These are phyloP conservation scores for Tricholoma furcatifolium DNA, from an alignment of 768 basidiomycete genomes.

Conservation along the genomic window DNA sequence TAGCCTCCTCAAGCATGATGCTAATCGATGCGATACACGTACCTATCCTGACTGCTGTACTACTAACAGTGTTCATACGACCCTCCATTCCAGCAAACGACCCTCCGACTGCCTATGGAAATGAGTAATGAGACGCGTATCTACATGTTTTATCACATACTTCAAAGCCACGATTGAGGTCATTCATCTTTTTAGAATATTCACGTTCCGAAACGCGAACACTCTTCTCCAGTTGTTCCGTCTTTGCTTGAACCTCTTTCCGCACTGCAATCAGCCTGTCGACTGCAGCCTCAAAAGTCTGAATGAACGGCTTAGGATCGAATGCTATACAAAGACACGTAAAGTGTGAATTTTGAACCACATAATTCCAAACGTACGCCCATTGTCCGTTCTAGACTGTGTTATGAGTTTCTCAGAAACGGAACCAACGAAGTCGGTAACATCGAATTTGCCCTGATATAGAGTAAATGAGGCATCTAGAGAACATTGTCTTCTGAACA, in stretches of 20 bases:
- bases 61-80: slow-evolving; percentile 89
- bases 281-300: slow-evolving; percentile 88
- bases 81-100: slow-evolving; percentile 90
- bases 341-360: not conserved
- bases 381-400: slow-evolving; percentile 79
- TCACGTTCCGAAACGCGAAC: slow-evolving; percentile 88
- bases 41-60: slow-evolving; percentile 94
- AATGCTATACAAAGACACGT: slow-evolving; percentile 58
- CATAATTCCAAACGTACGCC: slow-evolving; percentile 48
- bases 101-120: slow-evolving; percentile 74
- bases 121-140: slow-evolving; percentile 2
- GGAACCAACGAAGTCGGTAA: slow-evolving; percentile 83
- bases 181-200: slow-evolving; percentile 92
- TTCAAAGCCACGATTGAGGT: slow-evolving; percentile 92
- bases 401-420: slow-evolving; percentile 87
- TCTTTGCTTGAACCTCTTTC: slow-evolving; percentile 87
- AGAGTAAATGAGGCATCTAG: slow-evolving; percentile 2
- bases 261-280: slow-evolving; percentile 85
- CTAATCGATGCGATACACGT: slow-evolving; percentile 19
- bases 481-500: not conserved
- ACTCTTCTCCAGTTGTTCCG: slow-evolving; percentile 89
- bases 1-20: not conserved
- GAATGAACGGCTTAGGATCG: slow-evolving; percentile 89
- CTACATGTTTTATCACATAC: slow-evolving; percentile 34
- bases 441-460: slow-evolving; percentile 81